Evolutionary conservation across 331 rosid genomes (phyloP).

Genomic region (Malus hybrid): DNA sequence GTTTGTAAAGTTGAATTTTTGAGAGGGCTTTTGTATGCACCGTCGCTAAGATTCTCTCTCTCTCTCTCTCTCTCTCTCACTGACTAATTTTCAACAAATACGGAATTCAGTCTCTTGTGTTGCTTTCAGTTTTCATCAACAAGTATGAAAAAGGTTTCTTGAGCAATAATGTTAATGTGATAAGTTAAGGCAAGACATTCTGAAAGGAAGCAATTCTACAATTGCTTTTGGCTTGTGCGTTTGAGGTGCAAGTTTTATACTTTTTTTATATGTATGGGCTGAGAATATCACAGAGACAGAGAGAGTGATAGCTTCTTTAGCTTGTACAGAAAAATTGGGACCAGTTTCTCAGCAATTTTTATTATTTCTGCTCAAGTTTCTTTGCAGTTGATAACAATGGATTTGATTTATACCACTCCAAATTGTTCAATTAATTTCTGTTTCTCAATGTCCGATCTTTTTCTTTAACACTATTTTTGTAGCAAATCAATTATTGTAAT

Average conservation of each 20-base stretch:
- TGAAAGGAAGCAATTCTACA: conserved; percentile 30
- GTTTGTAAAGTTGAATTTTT: not conserved
- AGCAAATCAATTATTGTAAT: too few species aligned
- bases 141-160: conserved; percentile 5
- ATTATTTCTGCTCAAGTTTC: conserved; percentile 4
- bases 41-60: not conserved
- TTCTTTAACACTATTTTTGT: not conserved
- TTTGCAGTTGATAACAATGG: not conserved
- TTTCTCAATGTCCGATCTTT: not conserved
- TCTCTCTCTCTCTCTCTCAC: not conserved
- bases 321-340: conserved; percentile 19
- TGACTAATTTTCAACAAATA: conserved; percentile 16
- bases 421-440: not conserved
- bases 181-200: conserved; percentile 30
- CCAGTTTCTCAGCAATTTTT: conserved; percentile 28
- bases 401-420: not conserved
- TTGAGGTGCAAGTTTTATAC: conserved; percentile 27
- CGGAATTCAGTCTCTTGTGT: not conserved
- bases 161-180: conserved; percentile 18
- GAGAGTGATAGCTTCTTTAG: not conserved
- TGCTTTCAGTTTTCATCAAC: conserved; percentile 2
- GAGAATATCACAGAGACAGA: not conserved
- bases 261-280: not conserved
- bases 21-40: not conserved
- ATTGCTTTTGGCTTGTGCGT: conserved; percentile 11